Evolutionary conservation across 352 stramenopile species (phyloP), one percentile per base, ranked within the genome.

Genomic region (Pythium utonaiense): DNA sequence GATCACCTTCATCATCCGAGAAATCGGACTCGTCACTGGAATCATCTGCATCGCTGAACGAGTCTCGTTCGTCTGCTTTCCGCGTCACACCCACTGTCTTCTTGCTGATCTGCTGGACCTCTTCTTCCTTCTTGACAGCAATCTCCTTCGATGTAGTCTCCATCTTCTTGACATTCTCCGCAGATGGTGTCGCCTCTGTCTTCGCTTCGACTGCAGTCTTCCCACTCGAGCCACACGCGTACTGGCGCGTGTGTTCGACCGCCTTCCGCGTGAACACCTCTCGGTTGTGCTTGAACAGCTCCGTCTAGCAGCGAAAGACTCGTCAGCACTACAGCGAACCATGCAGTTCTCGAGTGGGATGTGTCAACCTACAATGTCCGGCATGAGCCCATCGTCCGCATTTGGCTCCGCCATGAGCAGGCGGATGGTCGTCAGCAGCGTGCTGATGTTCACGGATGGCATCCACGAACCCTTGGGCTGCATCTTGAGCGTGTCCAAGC

Each of bases 401-500:
- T 97, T 97, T 9, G 89, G 89, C 58, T 96, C 86, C 12, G 80
- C 86, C 79, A 97, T 94, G n/a, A 97, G 74, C 59, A 96, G 63
- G 6, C 89, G 83, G 64, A 97, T 95, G 1, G 88, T 96, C 9
- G 89, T 96, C 24, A 97, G 67, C 54, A 97, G 65, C 17, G 88
- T 97, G 48, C 82, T 88, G 49, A 97, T 91, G 64, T 96, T 97
- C 25, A 97, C 89, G 1, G 86, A 96, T n/a, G 89, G 89, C 24
- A 91, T 73, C 89, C 89, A 97, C 22, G 87, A 96, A 10, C 89
- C 89, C 74, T 93, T 91, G 17, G 89, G 89, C 57, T 91, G 86
- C 86, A 93, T 95, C 72, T 97, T 97, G 52, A 96, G 81, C 13
- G 86, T 95, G 64, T 97, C 88, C 6, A 97, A 77, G 55, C 88